These are phyloP conservation scores for Waltergamsia citrina DNA, from an alignment of 2,329 filamentous ascomycete species.

Conservation along the genomic window DNA sequence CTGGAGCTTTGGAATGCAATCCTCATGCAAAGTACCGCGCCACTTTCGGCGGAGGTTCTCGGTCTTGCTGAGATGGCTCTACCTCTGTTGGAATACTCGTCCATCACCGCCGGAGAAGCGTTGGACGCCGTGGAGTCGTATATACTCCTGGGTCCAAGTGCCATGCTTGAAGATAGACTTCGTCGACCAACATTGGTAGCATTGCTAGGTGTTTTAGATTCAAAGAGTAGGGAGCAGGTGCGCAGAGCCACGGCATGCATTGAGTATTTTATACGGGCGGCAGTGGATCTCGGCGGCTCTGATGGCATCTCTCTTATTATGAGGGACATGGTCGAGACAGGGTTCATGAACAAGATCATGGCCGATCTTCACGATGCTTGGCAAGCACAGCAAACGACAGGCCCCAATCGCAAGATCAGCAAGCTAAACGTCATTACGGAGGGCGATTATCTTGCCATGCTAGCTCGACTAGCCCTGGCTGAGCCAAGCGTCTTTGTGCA, in stretches of 20 bases:
- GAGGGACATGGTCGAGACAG: slow-evolving; percentile 54
- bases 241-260: slow-evolving; percentile 50
- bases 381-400: slow-evolving; percentile 71
- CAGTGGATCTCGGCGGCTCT: slow-evolving; percentile 50
- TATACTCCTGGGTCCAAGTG: slow-evolving; percentile 58
- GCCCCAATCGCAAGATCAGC: slow-evolving; percentile 62
- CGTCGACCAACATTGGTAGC: slow-evolving; percentile 40
- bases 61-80: slow-evolving; percentile 53
- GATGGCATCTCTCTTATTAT: slow-evolving; percentile 53
- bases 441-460: slow-evolving; percentile 75
- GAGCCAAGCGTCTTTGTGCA: slow-evolving; percentile 60
- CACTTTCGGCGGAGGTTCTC: slow-evolving; percentile 52
- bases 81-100: slow-evolving; percentile 57
- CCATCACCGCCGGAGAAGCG: slow-evolving; percentile 51
- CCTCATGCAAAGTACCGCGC: slow-evolving; percentile 53
- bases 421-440: slow-evolving; percentile 67
- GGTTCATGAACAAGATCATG: slow-evolving; percentile 54
- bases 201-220: slow-evolving; percentile 39
- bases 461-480: slow-evolving; percentile 68
- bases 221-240: slow-evolving; percentile 46
- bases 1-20: slow-evolving; percentile 82
- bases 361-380: slow-evolving; percentile 57
- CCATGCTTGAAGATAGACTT: slow-evolving; percentile 48
- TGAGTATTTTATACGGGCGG: slow-evolving; percentile 55
- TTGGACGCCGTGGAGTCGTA: slow-evolving; percentile 62